A percentile compares a stretch with the other conserved stretches of the same genome.
Conservation (phyloP, 169 alveolate genomes). For the Theileria annulata region DNA sequence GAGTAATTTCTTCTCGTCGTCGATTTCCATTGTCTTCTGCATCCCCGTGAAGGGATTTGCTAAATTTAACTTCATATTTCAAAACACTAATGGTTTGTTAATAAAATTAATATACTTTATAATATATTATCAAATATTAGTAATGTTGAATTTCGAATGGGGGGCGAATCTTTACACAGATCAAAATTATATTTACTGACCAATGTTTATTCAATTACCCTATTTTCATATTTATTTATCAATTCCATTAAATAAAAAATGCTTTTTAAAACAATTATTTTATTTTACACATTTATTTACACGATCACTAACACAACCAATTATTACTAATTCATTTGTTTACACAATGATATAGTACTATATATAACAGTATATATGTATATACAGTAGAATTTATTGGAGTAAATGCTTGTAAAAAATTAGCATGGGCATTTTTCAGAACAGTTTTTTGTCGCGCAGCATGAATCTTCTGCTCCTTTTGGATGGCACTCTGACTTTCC, state of each 20-base stretch:
- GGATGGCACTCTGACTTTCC: background rate
- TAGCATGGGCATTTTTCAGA: conserved; percentile 40
- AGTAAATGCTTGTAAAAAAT: background rate
- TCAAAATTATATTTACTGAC: background rate
- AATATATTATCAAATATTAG: background rate
- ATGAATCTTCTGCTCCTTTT: background rate
- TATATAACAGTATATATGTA: background rate
- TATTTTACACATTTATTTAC: background rate
- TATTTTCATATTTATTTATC: background rate
- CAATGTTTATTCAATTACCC: background rate
- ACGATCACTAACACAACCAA: background rate
- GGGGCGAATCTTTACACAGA: conserved; percentile 13
- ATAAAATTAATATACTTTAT: conserved; percentile 11
- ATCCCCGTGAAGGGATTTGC: conserved; percentile 94
- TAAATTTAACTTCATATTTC: conserved; percentile 92
- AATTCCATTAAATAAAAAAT: background rate
- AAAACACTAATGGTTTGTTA: conserved; percentile 1
- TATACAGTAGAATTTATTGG: background rate
- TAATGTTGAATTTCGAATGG: background rate
- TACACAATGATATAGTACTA: background rate
- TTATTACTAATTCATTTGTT: background rate
- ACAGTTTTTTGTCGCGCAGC: conserved; percentile 40
- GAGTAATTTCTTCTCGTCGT: conserved; percentile 96
- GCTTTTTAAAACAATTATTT: too few relatives aligned
- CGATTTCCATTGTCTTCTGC: conserved; percentile 96